Base-by-base conservation (phyloP, 495 filamentous ascomycete genomes). In the Penicillium riverlandense region DNA sequence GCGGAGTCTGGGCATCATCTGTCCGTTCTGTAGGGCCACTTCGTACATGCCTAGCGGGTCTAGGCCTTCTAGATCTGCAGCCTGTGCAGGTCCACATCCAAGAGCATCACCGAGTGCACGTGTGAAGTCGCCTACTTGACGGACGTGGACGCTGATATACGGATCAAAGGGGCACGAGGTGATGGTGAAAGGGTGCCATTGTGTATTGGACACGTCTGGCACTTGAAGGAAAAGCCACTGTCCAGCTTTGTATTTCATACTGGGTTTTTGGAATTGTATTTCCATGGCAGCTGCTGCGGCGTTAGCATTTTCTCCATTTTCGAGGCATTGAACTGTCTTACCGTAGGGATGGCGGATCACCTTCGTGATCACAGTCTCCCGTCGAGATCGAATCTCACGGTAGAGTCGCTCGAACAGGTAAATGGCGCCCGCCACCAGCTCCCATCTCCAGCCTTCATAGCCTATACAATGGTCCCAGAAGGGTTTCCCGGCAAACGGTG, bases 141-240 rank as follows among this genome's bases (percentile, higher is more conserved):
- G 86, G 46, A 98, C 82, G 60, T 98, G 92, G 15, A 98, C 77
- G 41, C 86, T 92, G 57, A 97, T 77, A 65, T 98, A 96, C 2
- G 85, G 83, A 52, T 99, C 92, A 55, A 86, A 89, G 16, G 94
- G 92, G 65, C 94, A 97, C 40, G 94, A 97, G 9, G 92, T 99
- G 69, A 99, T 99, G 61, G 92, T 99, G 63, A 97, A 99, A 11
- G 92, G 92, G 66, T 99, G 92, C 92, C 92, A 99, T 70, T 99
- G 91, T 49, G 84, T 81, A 45, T 70, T 77, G 41, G 87, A 94
- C 34, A 99, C 82, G 6, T 85, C 80, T 2, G 92, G 92, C 8
- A 95, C 80, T 63, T 97, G 90, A 43, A 99, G 70, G 70, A 97
- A 96, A 13, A 97, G 79, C 88, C 90, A 99, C 63, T 99, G 92